Evolutionary conservation across 1,139 yeast genomes (phyloP).

Genomic region (Magnusiomyces ingens): DNA sequence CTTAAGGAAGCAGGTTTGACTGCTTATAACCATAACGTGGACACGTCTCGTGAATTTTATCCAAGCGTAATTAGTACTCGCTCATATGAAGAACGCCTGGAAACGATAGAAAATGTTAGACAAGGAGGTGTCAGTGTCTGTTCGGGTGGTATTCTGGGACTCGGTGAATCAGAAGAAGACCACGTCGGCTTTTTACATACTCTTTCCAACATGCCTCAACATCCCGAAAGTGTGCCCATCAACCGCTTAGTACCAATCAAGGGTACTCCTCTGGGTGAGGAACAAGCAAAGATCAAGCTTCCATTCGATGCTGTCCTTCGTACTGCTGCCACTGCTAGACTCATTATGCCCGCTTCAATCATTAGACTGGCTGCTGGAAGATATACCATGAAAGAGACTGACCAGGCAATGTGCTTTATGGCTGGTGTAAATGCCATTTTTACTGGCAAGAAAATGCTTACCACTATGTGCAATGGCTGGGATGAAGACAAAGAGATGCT

Average conservation of each 20-base stretch:
- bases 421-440: conserved; percentile 77
- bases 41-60: conserved; percentile 72
- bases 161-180: conserved; percentile 69
- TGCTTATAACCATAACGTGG: conserved; percentile 76
- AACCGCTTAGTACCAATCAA: conserved; percentile 70
- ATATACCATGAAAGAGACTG: conserved; percentile 71
- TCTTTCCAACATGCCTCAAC: conserved; percentile 56
- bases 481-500: conserved; percentile 70
- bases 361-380: conserved; percentile 76
- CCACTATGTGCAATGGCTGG: conserved; percentile 83
- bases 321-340: conserved; percentile 69
- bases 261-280: conserved; percentile 65
- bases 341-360: conserved; percentile 65
- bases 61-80: conserved; percentile 67
- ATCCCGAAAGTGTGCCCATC: conserved; percentile 79
- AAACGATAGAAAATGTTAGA: conserved; percentile 59
- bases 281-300: conserved; percentile 38
- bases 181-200: conserved; percentile 65
- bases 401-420: conserved; percentile 68
- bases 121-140: conserved; percentile 64
- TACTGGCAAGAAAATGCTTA: conserved; percentile 75
- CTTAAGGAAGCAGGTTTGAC: conserved; percentile 67
- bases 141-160: conserved; percentile 73
- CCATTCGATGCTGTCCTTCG: conserved; percentile 56
- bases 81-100: conserved; percentile 59